Conservation (phyloP, 2,329 filamentous ascomycete species). For the Dactylellina haptotyla region DNA sequence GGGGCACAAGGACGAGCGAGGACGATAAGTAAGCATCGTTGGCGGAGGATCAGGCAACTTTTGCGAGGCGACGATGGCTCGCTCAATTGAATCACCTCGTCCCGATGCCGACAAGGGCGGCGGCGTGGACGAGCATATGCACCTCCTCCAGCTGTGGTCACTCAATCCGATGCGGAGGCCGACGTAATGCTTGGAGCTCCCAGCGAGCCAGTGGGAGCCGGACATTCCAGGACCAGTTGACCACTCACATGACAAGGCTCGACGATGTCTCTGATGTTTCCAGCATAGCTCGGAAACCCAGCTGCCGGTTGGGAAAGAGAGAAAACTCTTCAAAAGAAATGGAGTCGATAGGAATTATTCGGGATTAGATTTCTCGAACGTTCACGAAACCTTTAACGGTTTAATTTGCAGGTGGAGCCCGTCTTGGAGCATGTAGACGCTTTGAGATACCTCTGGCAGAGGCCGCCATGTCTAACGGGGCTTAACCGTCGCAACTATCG, state of each 20-base stretch:
- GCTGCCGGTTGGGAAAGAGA: not conserved
- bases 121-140: not conserved
- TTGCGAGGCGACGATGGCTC: not conserved
- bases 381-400: no score
- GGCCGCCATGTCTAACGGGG: conserved; percentile 31
- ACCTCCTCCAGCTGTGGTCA: no score
- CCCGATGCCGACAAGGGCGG: no score
- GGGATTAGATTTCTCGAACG: no score
- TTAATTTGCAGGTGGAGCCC: not conserved
- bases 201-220: not conserved
- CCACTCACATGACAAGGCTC: conserved; percentile 4
- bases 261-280: conserved; percentile 18
- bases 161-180: not conserved
- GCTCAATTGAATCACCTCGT: no score
- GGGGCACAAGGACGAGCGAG: no score
- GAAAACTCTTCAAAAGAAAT: no score
- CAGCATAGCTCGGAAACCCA: conserved; percentile 3
- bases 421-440: not conserved
- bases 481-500: conserved; percentile 23
- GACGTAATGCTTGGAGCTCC: not conserved
- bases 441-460: conserved; percentile 14
- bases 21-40: no score
- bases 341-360: no score
- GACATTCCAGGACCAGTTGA: not conserved
- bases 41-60: not conserved